A percentile compares a stretch with the other conserved stretches of the same genome.
Evolutionary conservation across 495 filamentous ascomycete genomes (phyloP).

Genomic region (Aspergillus sparsus): DNA sequence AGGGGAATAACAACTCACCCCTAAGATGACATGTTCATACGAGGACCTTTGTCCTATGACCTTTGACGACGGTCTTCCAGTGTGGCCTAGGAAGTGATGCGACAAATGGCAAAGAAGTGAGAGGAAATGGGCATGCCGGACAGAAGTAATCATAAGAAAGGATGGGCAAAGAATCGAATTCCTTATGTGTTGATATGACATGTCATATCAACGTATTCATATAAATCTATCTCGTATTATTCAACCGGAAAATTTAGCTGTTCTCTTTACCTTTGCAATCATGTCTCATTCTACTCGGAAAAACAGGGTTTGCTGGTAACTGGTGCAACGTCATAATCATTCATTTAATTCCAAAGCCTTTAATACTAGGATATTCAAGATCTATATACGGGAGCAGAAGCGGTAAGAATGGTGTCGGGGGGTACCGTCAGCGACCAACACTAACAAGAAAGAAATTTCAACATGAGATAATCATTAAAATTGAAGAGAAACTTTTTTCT

Average conservation of each 20-base stretch:
- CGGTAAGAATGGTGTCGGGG: background rate
- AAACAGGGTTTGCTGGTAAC: background rate
- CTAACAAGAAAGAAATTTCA: background rate
- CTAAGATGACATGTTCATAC: no score
- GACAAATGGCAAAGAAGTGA: background rate
- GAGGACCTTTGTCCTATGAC: no score
- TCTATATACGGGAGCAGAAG: conserved; percentile 9
- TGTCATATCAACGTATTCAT: conserved; percentile 1
- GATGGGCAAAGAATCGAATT: background rate
- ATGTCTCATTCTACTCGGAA: no score
- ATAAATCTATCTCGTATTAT: background rate
- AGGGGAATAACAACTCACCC: no score
- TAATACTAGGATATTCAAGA: background rate
- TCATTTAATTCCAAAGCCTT: conserved; percentile 1
- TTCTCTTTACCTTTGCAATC: no score
- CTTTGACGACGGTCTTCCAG: no score
- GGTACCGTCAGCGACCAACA: background rate
- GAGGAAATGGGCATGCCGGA: background rate
- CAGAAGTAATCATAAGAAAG: background rate
- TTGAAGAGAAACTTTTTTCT: conserved; percentile 28
- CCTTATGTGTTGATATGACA: conserved; percentile 1
- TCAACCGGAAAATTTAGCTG: no score
- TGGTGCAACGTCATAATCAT: background rate
- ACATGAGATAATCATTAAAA: conserved; percentile 16
- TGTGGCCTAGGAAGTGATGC: background rate